Evolutionary conservation across 2,329 filamentous ascomycete genomes (phyloP), one percentile per base, ranked within the genome.

Genomic region (Lachnellula occidentalis): DNA sequence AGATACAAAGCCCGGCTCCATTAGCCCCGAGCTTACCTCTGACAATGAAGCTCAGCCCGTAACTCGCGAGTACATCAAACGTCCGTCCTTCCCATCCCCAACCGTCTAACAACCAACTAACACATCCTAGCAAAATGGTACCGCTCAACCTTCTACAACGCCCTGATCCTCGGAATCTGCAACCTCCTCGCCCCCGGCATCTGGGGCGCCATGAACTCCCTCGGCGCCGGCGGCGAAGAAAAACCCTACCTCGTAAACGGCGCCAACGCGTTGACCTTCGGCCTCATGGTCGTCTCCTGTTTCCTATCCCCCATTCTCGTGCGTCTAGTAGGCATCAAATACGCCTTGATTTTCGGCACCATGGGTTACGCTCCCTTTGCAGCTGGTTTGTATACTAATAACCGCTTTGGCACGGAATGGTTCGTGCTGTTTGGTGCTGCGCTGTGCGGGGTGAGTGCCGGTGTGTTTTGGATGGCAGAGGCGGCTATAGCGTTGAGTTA

Each of bases 381-480:
- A 0, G 87, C 86, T 0, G 86, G 84, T 0, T 71, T 90, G 0
- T 90, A 90, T 67, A 81, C 79, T 3, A 88, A 90, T 69, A 90
- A 88, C 65, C 77, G 86, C 0, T 90, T 78, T 62, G 84, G 83
- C 1, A 81, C 72, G 0, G 79, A 85, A 59, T 90, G 87, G 87
- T 76, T 89, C 9, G 78, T 84, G 0, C 74, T 89, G 0, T 69
- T 90, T 8, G 87, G 65, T 5, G 63, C 64, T 0, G 63, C 62
- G 1, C 45, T 62, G 1, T 66, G 64, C 51, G 65, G 65, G 1
- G 61, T 67, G 17, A 56, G 55, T 3, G 86, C 87, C 0, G 87
- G 87, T 0, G 74, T 90, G 0, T 90, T 90, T 69, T 90, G 87
- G 87, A 84, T 84, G 75, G 81, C 86, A 0, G 87, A 90, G 69